Evolutionary conservation across 1,284 basidiomycete genomes (phyloP).

Genomic region (Inonotus obliquus): DNA sequence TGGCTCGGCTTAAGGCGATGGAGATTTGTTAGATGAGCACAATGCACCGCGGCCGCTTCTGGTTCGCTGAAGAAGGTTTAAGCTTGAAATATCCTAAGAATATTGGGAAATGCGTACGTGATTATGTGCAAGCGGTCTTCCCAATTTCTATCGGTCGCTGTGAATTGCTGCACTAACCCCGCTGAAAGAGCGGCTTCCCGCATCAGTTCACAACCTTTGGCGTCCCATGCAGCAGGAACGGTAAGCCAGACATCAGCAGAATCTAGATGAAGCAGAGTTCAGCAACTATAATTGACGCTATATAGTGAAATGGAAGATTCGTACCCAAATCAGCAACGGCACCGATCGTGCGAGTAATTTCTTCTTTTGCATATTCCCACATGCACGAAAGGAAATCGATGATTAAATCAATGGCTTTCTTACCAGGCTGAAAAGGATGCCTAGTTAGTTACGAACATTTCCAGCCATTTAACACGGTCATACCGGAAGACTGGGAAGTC

Average conservation of each 20-base stretch:
- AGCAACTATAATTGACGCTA: background rate
- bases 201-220: constrained; percentile 76
- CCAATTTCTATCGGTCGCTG: constrained; percentile 71
- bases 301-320: constrained; percentile 23
- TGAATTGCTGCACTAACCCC: constrained; percentile 65
- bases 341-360: constrained; percentile 79
- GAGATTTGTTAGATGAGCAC: constrained; percentile 69
- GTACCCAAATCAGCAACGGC: constrained; percentile 75
- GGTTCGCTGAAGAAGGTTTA: constrained; percentile 49
- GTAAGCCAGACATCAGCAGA: constrained; percentile 76
- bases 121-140: constrained; percentile 75
- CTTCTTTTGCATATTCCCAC: constrained; percentile 80
- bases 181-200: constrained; percentile 73
- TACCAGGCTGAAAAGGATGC: constrained; percentile 50
- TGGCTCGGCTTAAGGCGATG: constrained; percentile 73
- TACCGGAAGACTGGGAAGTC: constrained; percentile 76
- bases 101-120: constrained; percentile 39
- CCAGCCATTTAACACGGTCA: constrained; percentile 15
- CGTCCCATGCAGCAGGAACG: constrained; percentile 84
- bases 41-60: constrained; percentile 82
- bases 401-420: constrained; percentile 69
- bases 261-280: constrained; percentile 38
- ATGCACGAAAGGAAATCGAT: constrained; percentile 74
- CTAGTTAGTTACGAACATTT: background rate
- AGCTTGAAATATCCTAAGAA: background rate